Conservation (phyloP, 345 rosid species). For the Mangifera indica region DNA sequence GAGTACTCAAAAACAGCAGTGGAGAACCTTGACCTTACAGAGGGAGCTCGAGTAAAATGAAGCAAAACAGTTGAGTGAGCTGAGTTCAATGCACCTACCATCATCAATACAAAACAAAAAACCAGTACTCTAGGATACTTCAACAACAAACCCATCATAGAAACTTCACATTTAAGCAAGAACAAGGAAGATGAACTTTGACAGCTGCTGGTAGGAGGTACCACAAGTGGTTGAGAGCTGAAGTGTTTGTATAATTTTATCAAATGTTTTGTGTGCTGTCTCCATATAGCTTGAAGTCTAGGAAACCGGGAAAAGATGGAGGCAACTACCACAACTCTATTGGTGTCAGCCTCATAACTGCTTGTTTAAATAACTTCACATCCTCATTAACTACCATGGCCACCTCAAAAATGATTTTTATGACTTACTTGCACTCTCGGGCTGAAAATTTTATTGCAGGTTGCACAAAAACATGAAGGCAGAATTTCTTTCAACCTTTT, state of each 20-base stretch:
- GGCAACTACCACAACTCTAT: conserved; percentile 40
- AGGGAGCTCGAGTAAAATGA: conserved; percentile 39
- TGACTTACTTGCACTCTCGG: neutral
- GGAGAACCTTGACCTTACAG: conserved; percentile 35
- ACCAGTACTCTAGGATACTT: conserved; percentile 16
- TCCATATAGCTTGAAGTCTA: conserved; percentile 20
- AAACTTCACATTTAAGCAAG: conserved; percentile 30
- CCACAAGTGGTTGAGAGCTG: conserved; percentile 17
- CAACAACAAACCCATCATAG: conserved; percentile 31
- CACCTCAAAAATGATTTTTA: conserved; percentile 9
- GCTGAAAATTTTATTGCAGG: too few relatives aligned
- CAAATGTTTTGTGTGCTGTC: neutral
- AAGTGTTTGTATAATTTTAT: neutral
- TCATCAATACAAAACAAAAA: conserved; percentile 21
- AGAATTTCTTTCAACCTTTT: too few relatives aligned
- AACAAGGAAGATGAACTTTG: neutral
- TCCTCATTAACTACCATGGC: conserved; percentile 27
- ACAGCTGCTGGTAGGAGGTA: neutral
- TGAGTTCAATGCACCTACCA: conserved; percentile 27
- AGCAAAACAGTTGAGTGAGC: conserved; percentile 31
- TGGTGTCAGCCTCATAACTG: conserved; percentile 48
- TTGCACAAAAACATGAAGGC: too few relatives aligned
- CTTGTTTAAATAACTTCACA: conserved; percentile 37
- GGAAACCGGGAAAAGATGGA: conserved; percentile 7
- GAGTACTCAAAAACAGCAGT: conserved; percentile 43